Evolutionary conservation across 2,329 filamentous ascomycete genomes (phyloP).

Genomic region (Hypoxylon sp.): DNA sequence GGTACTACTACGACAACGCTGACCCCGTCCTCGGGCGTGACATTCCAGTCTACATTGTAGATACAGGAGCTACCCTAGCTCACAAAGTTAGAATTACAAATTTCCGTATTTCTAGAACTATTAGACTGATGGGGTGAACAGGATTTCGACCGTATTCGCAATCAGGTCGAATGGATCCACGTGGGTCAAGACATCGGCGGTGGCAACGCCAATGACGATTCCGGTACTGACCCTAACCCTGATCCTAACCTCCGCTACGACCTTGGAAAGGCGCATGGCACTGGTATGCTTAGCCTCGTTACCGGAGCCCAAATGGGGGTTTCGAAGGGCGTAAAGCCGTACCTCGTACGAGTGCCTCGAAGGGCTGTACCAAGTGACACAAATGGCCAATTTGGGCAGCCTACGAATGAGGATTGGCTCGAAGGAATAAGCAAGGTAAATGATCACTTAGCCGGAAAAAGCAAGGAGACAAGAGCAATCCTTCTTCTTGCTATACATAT

Average conservation of each 20-base stretch:
- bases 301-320: background rate
- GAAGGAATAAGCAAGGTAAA: slow-evolving; percentile 16
- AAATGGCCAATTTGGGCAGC: background rate
- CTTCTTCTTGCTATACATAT: slow-evolving; percentile 2
- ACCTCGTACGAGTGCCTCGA: slow-evolving; percentile 16
- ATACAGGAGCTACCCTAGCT: slow-evolving; percentile 15
- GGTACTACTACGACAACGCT: slow-evolving; percentile 5
- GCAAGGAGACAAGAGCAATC: slow-evolving; percentile 6
- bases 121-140: background rate
- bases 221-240: slow-evolving; percentile 3
- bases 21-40: slow-evolving; percentile 8
- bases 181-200: slow-evolving; percentile 8
- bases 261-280: slow-evolving; percentile 3
- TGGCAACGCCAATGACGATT: slow-evolving; percentile 11
- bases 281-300: slow-evolving; percentile 17
- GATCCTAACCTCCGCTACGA: background rate
- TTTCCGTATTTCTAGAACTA: too few species aligned
- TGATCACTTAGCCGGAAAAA: slow-evolving; percentile 9
- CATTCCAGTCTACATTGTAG: slow-evolving; percentile 19
- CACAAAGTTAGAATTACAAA: slow-evolving; percentile 2
- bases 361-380: background rate
- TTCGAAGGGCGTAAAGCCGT: slow-evolving; percentile 16
- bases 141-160: slow-evolving; percentile 7
- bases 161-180: slow-evolving; percentile 16
- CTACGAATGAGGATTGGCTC: slow-evolving; percentile 15